Evolutionary conservation across 306 rosid species (phyloP), one percentile per base, ranked within the genome.

Genomic region (Dalbergia cultrata): DNA sequence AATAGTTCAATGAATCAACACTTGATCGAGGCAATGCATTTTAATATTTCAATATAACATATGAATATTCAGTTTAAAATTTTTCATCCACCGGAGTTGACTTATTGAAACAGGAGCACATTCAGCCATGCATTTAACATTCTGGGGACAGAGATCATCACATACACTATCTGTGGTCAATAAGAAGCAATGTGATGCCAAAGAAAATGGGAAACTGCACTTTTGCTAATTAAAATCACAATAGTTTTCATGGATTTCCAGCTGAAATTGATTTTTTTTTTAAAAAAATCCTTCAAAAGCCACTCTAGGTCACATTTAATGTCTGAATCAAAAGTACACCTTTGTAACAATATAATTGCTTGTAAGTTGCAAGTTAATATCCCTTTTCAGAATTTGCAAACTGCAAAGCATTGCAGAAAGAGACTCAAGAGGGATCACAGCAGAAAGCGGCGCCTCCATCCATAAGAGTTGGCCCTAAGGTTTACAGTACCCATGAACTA

Each of bases 191-290:
- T 16, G 49, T 22, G 12, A 39, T 39, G 37, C 71, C 10, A 4
- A 21, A 44, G 18, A 79, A 60, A 59, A 61, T 12, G 76, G 58
- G 35, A 70, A 17, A 56, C 13, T 9, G 54, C 21, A 70, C 19
- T 19, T 59, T 59, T 53, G 52, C 5, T 45, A 22, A 35, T 37
- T 13, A 47, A 34, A 39, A 54, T 54, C 72, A 44, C 70, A 52
- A 3, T 26, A 9, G 69, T 73, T 67, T 31, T 75, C 76, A 45
- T 35, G 5, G 41, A 58, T 17, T 67, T 8, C 44, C 13, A 4
- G 37, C 49, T 11, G 81, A 81, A 59, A 59, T 67, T 37, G 31
- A n/a, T n/a, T n/a, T n/a, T n/a, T n/a, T n/a, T n/a, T n/a, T n/a
- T n/a, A n/a, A 5, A 45, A 61, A 14, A 76, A 1, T 69, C 45